Base-by-base conservation (phyloP, 441 rosid genomes). In the Viola pubescens region DNA sequence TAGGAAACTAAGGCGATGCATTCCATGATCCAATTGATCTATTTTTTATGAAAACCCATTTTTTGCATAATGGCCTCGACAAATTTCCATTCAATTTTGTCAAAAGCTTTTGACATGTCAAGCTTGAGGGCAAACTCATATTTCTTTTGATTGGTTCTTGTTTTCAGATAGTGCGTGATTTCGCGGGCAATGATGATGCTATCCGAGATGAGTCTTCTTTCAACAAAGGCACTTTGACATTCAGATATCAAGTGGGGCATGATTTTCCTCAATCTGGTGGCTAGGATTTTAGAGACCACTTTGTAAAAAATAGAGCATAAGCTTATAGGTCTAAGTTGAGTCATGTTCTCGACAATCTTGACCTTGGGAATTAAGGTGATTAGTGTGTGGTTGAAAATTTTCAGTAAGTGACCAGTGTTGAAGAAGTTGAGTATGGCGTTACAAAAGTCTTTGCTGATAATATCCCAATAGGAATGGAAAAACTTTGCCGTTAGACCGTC, bases 31-130 rank as follows among this genome's bases (percentile, higher is more conserved):
- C 0, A 13, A n/a, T 38, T 10, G 2, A 39, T 7, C 44, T 47
- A 55, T 8, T 45, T 7, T 1, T 16, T n/a, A 37, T 5, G 0
- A 40, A 55, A 55, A 9, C 59, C 46, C 46, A 39, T 1, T 4
- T 7, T 3, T 1, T 4, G 2, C 26, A 55, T 38, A 2, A 55
- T 7, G 14, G 4, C 5, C 46, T 55, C 47, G 6, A 56, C 5
- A 42, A 10, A 56, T 0, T 14, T 12, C 48, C 60, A 56, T 14
- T 56, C 37, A 1, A 41, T 5, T 10, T 1, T n/a, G n/a, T 56
- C 46, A 42, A 41, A 56, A 3, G 60, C 60, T 48, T 56, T 56
- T 4, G 49, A 34, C 11, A 56, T 56, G 38, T 56, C 60, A 42
- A 41, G 6, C 14, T 56, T 56, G 9, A 13, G 5, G 1, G 60